Evolutionary conservation across 306 rosid genomes (phyloP).

Genomic region (Crotalaria pallida): DNA sequence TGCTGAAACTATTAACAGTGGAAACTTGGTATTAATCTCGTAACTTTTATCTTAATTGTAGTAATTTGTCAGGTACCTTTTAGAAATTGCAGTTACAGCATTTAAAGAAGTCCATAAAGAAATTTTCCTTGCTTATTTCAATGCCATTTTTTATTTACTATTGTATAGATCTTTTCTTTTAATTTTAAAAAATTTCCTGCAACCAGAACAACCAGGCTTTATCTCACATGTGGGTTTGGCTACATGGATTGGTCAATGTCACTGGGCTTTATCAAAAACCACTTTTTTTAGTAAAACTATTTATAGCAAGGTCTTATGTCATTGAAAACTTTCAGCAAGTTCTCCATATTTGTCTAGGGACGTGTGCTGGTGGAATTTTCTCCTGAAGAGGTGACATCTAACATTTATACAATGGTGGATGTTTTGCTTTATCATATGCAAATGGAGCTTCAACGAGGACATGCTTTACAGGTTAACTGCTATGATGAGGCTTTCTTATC

Average conservation of each 20-base stretch:
- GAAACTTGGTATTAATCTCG: slow-evolving; percentile 60
- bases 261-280: background rate
- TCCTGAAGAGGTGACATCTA: slow-evolving; percentile 88
- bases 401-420: slow-evolving; percentile 97
- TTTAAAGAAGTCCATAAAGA: background rate
- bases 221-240: background rate
- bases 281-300: background rate
- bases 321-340: background rate
- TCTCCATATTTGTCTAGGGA: slow-evolving; percentile 47
- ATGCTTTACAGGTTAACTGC: slow-evolving; percentile 62
- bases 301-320: background rate
- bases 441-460: slow-evolving; percentile 85
- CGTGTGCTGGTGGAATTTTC: slow-evolving; percentile 85
- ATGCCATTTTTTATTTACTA: slow-evolving; percentile 2
- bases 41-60: background rate
- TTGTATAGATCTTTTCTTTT: background rate
- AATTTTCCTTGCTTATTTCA: background rate
- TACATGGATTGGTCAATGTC: background rate
- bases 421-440: slow-evolving; percentile 90
- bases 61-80: background rate
- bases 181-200: slow-evolving; percentile 1
- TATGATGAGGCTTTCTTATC: background rate
- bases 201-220: background rate
- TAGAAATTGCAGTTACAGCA: background rate
- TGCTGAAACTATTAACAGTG: slow-evolving; percentile 74